Base-by-base conservation (phyloP, 306 rosid species). In the Cucurbita pepo region DNA sequence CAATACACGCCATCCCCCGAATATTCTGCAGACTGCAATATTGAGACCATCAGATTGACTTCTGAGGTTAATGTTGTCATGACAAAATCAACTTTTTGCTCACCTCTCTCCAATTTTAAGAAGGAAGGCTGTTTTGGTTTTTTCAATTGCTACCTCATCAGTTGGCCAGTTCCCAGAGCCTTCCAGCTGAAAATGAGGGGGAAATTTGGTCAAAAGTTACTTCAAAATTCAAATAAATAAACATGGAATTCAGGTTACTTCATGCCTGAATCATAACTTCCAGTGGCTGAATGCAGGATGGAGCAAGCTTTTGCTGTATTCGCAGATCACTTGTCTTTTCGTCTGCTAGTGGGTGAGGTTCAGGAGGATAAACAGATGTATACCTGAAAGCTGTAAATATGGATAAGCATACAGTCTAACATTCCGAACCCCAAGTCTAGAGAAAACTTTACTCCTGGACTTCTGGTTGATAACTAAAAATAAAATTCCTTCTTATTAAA, bases 111-210 rank as follows among this genome's bases (percentile, higher is more conserved):
- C 97, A 45, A 94, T 91, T 80, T 91, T 85, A 77, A 91, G 85
- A 83, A 94, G 97, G 81, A 91, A 94, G 38, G 97, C 90, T 76
- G 88, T 82, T 85, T 94, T 94, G 56, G 94, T 88, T 77, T 89
- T 94, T 75, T 91, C 97, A 70, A 94, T 84, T 0, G 99, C 96
- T 7, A 79, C 75, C 70, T 90, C 99, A 87, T 94, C 96, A 89
- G 85, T 86, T 67, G 99, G 97, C 99, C 99, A 94, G 82, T 87
- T 89, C 74, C 97, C 99, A 60, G 99, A 94, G 76, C 99, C 97
- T 85, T 94, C 97, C 79, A 94, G 79, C 99, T 94, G 82, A 61
- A 75, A 43, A 61, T 43, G 58, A 30, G 66, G 57, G 74, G 38
- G 18, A 63, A 84, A 53, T 37, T 65, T 61, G 53, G 57, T 69